These are phyloP conservation scores for Pichia manshurica DNA, from an alignment of 805 yeast genomes.

Conservation along the genomic window DNA sequence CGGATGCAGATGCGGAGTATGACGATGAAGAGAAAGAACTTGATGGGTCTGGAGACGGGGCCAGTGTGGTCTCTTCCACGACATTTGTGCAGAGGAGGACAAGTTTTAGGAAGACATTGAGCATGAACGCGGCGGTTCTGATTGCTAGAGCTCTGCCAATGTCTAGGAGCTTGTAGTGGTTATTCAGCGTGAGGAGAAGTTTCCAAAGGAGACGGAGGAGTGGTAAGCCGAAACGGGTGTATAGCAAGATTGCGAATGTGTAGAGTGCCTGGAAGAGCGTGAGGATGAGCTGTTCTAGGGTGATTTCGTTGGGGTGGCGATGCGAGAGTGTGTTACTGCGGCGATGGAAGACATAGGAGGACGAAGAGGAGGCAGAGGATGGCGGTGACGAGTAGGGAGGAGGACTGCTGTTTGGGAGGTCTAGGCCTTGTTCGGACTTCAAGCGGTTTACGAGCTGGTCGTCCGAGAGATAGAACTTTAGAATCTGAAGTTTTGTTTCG, in stretches of 20 bases:
- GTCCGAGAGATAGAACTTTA: slow-evolving; percentile 20
- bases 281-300: neutral
- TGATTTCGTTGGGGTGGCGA: neutral
- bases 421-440: neutral
- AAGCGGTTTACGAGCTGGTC: slow-evolving; percentile 7
- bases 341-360: too few species aligned
- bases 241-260: neutral
- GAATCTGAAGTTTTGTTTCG: slow-evolving; percentile 16
- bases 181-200: too few species aligned
- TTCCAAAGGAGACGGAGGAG: neutral
- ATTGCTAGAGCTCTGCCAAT: too few species aligned
- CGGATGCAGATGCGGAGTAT: neutral
- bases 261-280: neutral
- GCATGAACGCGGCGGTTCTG: too few species aligned
- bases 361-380: too few species aligned
- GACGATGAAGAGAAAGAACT: neutral
- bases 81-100: too few species aligned
- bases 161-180: too few species aligned
- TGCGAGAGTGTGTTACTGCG: neutral
- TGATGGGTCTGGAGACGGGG: neutral
- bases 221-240: neutral
- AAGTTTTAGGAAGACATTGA: too few species aligned
- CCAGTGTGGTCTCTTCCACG: neutral
- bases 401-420: too few species aligned
- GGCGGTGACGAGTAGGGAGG: too few species aligned